Conservation (phyloP, 306 rosid genomes). For the Amphicarpaea edgeworthii region DNA sequence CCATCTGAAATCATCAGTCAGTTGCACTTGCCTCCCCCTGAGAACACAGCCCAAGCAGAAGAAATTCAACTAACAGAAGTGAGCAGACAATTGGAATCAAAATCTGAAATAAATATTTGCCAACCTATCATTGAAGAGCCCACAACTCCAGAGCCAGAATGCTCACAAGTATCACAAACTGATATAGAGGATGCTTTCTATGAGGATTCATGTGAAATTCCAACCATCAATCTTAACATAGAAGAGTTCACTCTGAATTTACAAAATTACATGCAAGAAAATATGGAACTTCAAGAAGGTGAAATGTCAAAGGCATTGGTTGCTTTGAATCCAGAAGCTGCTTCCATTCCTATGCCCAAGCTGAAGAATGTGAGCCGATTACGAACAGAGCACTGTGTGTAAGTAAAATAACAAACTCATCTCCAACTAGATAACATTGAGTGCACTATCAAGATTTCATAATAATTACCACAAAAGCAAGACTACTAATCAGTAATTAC, state of each 20-base stretch:
- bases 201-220: constrained; percentile 81
- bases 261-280: constrained; percentile 83
- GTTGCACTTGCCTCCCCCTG: constrained; percentile 69
- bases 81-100: constrained; percentile 51
- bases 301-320: constrained; percentile 94
- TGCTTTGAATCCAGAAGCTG: constrained; percentile 76
- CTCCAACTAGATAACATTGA: constrained; percentile 42
- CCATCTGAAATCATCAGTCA: constrained; percentile 50
- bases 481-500: constrained; percentile 1
- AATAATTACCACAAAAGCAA: background rate
- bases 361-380: constrained; percentile 86
- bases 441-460: background rate
- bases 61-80: constrained; percentile 58
- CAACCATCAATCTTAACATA: constrained; percentile 79
- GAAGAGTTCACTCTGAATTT: constrained; percentile 84
- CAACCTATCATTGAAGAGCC: constrained; percentile 99
- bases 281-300: constrained; percentile 88
- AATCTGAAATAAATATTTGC: constrained; percentile 51
- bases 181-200: constrained; percentile 82
- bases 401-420: constrained; percentile 56
- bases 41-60: constrained; percentile 53
- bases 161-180: constrained; percentile 50
- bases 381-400: constrained; percentile 98
- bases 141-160: constrained; percentile 86
- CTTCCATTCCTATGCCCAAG: constrained; percentile 87